A percentile compares a stretch with the other conserved stretches of the same genome.
These are phyloP conservation scores for Blastobotrys mokoenaii DNA, from an alignment of 805 yeast genomes.

Conservation along the genomic window DNA sequence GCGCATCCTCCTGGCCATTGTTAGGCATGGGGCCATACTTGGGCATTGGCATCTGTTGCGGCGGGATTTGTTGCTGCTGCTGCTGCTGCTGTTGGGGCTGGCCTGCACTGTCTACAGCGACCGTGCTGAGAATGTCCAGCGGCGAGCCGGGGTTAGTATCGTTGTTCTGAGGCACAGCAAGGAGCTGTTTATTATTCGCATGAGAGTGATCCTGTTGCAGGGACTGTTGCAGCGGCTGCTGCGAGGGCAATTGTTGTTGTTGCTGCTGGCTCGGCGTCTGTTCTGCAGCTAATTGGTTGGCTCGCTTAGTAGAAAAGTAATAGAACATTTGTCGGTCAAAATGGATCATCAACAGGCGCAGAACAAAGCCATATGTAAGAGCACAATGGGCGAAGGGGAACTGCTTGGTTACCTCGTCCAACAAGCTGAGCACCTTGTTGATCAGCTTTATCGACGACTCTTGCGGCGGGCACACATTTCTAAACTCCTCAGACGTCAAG, in stretches of 20 bases:
- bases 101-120: slow-evolving; percentile 28
- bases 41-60: slow-evolving; percentile 19
- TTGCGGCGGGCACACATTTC: slow-evolving; percentile 19
- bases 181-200: neutral
- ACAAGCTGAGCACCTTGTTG: slow-evolving; percentile 12
- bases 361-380: slow-evolving; percentile 22
- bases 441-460: slow-evolving; percentile 17
- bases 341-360: slow-evolving; percentile 26
- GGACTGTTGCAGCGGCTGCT: neutral
- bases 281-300: neutral
- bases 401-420: slow-evolving; percentile 17
- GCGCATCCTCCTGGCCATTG: slow-evolving; percentile 26
- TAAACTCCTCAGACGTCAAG: slow-evolving; percentile 21
- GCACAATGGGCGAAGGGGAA: slow-evolving; percentile 26
- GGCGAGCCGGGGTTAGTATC: slow-evolving; percentile 22
- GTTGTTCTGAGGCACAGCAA: neutral
- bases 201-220: no score
- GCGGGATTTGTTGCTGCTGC: slow-evolving; percentile 2
- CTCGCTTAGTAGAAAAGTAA: neutral
- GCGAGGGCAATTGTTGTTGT: neutral
- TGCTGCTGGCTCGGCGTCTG: neutral
- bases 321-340: slow-evolving; percentile 21
- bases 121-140: slow-evolving; percentile 34
- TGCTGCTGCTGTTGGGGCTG: neutral
- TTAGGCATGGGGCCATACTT: no score